Conservation (phyloP, 306 rosid genomes). For the Vigna hirtella region DNA sequence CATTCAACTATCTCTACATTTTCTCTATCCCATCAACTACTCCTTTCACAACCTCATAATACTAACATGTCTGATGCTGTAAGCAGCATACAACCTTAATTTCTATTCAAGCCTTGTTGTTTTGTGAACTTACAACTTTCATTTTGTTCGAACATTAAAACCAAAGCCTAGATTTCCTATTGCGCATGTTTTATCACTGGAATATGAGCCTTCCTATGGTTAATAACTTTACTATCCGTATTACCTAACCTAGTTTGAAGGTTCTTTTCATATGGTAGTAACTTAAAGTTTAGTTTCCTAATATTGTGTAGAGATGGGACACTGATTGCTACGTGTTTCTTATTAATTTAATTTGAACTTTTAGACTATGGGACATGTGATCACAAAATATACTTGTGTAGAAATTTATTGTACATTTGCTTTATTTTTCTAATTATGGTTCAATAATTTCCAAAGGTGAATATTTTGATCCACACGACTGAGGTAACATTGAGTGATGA, state of each 20-base stretch:
- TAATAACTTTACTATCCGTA: background rate
- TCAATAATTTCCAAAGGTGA: constrained; percentile 58
- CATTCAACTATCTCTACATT: too few species aligned
- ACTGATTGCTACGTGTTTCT: too few species aligned
- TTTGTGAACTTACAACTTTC: too few species aligned
- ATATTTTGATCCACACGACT: constrained; percentile 71
- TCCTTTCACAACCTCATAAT: too few species aligned
- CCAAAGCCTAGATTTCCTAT: background rate
- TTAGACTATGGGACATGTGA: background rate
- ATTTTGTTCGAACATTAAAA: background rate
- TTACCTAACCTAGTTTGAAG: too few species aligned
- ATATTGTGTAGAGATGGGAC: too few species aligned
- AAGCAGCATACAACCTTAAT: constrained; percentile 28
- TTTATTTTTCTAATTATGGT: background rate
- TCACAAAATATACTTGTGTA: too few species aligned
- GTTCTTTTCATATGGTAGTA: too few species aligned
- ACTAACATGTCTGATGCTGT: constrained; percentile 73
- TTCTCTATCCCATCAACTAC: too few species aligned
- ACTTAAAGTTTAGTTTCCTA: too few species aligned
- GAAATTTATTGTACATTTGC: background rate
- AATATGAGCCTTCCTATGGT: background rate
- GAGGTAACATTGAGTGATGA: constrained; percentile 53
- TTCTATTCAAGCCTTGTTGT: too few species aligned
- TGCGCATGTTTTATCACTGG: background rate
- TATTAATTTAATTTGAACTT: too few species aligned